Evolutionary conservation across 768 basidiomycete genomes (phyloP), one percentile per base, ranked within the genome.

Genomic region (Sistotremastrum suecicum): DNA sequence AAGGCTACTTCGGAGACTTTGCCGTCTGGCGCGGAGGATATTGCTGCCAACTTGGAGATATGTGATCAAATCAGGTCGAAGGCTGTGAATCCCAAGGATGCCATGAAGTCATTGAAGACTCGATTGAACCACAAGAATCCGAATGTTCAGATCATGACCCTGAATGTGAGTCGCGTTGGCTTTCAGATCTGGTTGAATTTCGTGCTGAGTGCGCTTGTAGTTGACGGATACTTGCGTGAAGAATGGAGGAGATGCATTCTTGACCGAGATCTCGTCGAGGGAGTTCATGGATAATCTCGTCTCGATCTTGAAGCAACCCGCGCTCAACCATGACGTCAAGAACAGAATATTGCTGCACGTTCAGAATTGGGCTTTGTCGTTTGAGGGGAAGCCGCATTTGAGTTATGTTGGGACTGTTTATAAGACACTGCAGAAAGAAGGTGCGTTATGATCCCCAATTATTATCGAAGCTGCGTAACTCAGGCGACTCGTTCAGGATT

Each of bases 51-150:
- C 56, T 83, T 99, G 48, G 90, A 97, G 60, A 88, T 97, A 69
- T 90, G 89, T 53, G 95, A 99, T 64, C 83, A 92, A 63, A 91
- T 99, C 59, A 78, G 91, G 45, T 88, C 88, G 5, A 92, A 94
- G 68, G 76, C 83, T 37, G 81, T 83, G 0, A 74, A 76, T 11
- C 80, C 92, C 11, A 84, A 83, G 63, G 79, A 83, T 49, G 83
- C 94, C 3, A 85, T 91, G 80, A 82, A 82, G 48, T 77, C 83
- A 12, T 69, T 99, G 57, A 90, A 90, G 63, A 75, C 80, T 29
- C 75, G 92, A 42, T 67, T 98, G 42, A 80, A 82, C 56, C 87
- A 94, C 65, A 86, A 84, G 75, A 99, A 99, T 61, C 91, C 90
- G 0, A 94, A 98, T 54, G 91, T 94, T 5, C 89, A 91, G 63